phyloP scores from a whole-genome alignment of 257 asterid species.

The Nicotiana knightiana region DNA sequence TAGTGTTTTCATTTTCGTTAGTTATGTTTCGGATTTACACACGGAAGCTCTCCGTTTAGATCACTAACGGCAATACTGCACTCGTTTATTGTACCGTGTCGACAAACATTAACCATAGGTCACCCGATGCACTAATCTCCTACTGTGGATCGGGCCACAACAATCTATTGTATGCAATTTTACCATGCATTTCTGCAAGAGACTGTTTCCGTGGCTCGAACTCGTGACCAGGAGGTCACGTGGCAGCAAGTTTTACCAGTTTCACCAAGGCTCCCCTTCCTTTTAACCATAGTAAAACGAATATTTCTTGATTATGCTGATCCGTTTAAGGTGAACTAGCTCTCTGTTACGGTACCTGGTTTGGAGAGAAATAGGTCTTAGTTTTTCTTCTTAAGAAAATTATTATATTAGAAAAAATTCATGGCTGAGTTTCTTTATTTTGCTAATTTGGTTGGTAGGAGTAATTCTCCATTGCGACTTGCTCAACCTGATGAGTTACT shows the following conservation, averaged over 20 bases:
- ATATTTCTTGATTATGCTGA: neutral
- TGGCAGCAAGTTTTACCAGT: too few relatives aligned
- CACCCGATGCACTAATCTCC: too few relatives aligned
- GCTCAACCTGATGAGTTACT: constrained; percentile 3
- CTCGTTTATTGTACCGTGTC: neutral
- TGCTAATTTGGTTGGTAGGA: neutral
- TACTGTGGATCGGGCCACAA: too few relatives aligned
- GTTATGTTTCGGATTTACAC: neutral
- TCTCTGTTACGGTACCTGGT: neutral
- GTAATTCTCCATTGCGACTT: neutral
- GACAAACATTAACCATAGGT: neutral
- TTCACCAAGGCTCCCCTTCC: too few relatives aligned
- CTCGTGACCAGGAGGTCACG: too few relatives aligned
- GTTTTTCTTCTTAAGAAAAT: neutral
- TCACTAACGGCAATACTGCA: neutral
- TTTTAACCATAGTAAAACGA: neutral
- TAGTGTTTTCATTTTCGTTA: neutral
- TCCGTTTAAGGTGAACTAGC: neutral
- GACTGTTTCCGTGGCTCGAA: too few relatives aligned
- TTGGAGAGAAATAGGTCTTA: neutral
- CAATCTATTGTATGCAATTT: too few relatives aligned
- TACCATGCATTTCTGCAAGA: too few relatives aligned
- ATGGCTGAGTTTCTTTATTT: neutral
- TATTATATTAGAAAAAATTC: neutral
- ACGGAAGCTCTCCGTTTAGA: neutral